Evolutionary conservation across 805 yeast species (phyloP).

Genomic region (Lipomyces oligophaga): DNA sequence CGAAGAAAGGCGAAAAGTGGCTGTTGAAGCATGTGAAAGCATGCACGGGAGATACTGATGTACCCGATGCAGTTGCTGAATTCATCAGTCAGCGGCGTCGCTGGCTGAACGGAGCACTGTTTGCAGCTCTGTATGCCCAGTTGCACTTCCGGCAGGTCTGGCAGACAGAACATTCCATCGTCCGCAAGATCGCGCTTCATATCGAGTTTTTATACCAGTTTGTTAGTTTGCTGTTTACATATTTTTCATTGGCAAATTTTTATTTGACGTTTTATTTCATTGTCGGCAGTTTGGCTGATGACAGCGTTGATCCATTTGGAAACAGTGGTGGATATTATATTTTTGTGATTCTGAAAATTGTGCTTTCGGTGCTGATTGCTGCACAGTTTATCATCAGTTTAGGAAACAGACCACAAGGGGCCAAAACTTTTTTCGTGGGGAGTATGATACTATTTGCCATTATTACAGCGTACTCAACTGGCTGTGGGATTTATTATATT

Average conservation of each 20-base stretch:
- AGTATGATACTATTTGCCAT: slow-evolving; percentile 80
- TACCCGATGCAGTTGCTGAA: slow-evolving; percentile 73
- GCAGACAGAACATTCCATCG: slow-evolving; percentile 63
- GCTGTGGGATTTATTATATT: slow-evolving; percentile 81
- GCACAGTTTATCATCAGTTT: slow-evolving; percentile 85
- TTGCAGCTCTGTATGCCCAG: slow-evolving; percentile 86
- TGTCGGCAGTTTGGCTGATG: slow-evolving; percentile 68
- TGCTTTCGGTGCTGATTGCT: slow-evolving; percentile 73
- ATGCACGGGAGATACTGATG: slow-evolving; percentile 93
- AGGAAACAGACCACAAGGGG: slow-evolving; percentile 93
- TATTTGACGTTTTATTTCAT: slow-evolving; percentile 85
- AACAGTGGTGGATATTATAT: slow-evolving; percentile 66
- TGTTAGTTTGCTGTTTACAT: slow-evolving; percentile 70
- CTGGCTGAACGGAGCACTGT: slow-evolving; percentile 96
- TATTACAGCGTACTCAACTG: slow-evolving; percentile 71
- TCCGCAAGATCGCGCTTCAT: slow-evolving; percentile 67
- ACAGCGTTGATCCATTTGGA: slow-evolving; percentile 34
- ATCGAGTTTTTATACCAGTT: slow-evolving; percentile 78
- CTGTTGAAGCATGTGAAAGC: slow-evolving; percentile 77
- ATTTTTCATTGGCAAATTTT: slow-evolving; percentile 90
- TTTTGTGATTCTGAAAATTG: slow-evolving; percentile 77
- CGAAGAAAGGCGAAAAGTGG: slow-evolving; percentile 72
- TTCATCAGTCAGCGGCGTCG: slow-evolving; percentile 88
- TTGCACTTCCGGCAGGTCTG: slow-evolving; percentile 73
- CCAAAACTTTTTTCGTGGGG: slow-evolving; percentile 68